phyloP scores from a whole-genome alignment of 2,329 filamentous ascomycete species.

The Alternaria ventricosa region DNA sequence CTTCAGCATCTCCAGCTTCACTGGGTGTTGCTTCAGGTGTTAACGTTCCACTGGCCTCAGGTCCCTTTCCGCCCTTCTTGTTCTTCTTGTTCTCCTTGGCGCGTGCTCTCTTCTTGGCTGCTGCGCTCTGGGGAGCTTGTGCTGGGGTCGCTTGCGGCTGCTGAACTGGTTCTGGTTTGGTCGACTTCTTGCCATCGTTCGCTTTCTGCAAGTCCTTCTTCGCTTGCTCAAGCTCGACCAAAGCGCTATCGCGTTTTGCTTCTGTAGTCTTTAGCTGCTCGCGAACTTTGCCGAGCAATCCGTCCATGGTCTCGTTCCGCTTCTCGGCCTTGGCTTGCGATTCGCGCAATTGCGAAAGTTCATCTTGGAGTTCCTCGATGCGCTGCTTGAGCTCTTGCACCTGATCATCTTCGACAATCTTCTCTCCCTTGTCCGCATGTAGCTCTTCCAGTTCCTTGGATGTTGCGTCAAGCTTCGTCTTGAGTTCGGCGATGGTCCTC shows the following conservation, averaged over 20 bases:
- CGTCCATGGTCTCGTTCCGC: slow-evolving; percentile 60
- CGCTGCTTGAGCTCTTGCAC: slow-evolving; percentile 35
- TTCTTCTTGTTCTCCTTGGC: slow-evolving; percentile 81
- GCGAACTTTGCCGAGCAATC: slow-evolving; percentile 62
- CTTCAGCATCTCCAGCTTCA: slow-evolving; percentile 48
- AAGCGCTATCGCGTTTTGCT: slow-evolving; percentile 54
- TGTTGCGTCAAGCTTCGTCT: slow-evolving; percentile 36
- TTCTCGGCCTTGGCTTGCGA: slow-evolving; percentile 56
- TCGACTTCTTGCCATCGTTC: slow-evolving; percentile 19
- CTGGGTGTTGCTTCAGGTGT: slow-evolving; percentile 44
- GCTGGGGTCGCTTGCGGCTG: slow-evolving; percentile 27
- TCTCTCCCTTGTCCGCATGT: slow-evolving; percentile 40
- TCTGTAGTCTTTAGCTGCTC: slow-evolving; percentile 63
- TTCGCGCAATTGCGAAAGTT: slow-evolving; percentile 39
- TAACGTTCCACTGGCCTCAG: slow-evolving; percentile 42
- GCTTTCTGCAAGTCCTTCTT: slow-evolving; percentile 39
- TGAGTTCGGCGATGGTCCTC: slow-evolving; percentile 49
- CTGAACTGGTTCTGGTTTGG: slow-evolving; percentile 14
- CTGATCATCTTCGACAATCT: slow-evolving; percentile 38
- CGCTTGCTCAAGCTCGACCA: slow-evolving; percentile 50
- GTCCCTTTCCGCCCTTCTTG: slow-evolving; percentile 70
- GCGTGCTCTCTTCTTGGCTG: slow-evolving; percentile 76
- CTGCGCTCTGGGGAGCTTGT: slow-evolving; percentile 41
- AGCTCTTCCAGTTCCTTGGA: slow-evolving; percentile 60
- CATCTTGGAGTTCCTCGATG: slow-evolving; percentile 39